A percentile compares a stretch with the other conserved stretches of the same genome.
Evolutionary conservation across 1,139 yeast genomes (phyloP).

Genomic region (Hansenula anomala): DNA sequence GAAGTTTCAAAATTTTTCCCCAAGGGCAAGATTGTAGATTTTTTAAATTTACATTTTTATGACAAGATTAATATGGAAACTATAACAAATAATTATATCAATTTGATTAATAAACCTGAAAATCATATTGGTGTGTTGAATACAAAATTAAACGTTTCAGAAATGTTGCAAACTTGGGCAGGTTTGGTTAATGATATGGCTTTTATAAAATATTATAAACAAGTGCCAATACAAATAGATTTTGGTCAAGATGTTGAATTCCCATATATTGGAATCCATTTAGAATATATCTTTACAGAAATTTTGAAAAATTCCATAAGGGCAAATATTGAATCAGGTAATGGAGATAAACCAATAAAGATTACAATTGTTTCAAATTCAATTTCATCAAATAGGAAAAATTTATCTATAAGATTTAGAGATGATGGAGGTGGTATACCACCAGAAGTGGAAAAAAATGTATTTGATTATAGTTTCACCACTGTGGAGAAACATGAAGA

Average conservation of each 20-base stretch:
- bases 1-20: conserved; percentile 60
- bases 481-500: conserved; percentile 41
- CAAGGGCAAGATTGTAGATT: conserved; percentile 46
- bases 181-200: conserved; percentile 80
- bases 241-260: conserved; percentile 43
- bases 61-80: conserved; percentile 85
- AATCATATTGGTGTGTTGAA: conserved; percentile 69
- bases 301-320: conserved; percentile 82
- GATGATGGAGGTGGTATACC: conserved; percentile 90
- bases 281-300: conserved; percentile 85
- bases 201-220: conserved; percentile 72
- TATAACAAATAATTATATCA: conserved; percentile 79
- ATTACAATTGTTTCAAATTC: conserved; percentile 55
- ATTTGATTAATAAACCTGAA: conserved; percentile 41
- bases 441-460: conserved; percentile 54
- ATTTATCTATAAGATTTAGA: conserved; percentile 63
- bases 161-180: conserved; percentile 56
- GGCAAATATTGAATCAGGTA: conserved; percentile 71
- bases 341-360: conserved; percentile 53
- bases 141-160: conserved; percentile 56
- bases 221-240: conserved; percentile 57
- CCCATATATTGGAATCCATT: conserved; percentile 82
- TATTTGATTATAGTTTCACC: conserved; percentile 83
- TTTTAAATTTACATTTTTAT: conserved; percentile 71
- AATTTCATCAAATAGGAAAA: conserved; percentile 18